These are phyloP conservation scores for Hordeum pubiflorum DNA, from an alignment of 202 grass and related monocot species.

Conservation along the genomic window DNA sequence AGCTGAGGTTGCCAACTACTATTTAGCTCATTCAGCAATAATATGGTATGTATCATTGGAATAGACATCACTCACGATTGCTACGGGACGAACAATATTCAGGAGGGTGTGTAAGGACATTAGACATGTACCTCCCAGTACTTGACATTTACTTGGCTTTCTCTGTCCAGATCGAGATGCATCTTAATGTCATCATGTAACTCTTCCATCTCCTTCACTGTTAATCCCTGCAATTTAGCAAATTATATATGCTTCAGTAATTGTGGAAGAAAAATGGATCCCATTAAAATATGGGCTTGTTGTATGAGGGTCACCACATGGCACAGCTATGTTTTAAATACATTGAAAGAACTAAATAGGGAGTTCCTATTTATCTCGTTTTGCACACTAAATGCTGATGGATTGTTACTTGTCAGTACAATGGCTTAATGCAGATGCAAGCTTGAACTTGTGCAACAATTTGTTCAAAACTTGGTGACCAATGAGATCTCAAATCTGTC, in stretches of 20 bases:
- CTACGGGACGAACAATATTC: background rate
- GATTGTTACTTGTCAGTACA: background rate
- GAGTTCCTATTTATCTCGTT: background rate
- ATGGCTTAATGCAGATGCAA: background rate
- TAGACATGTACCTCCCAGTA: conserved; percentile 83
- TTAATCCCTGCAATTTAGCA: conserved; percentile 59
- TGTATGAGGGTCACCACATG: background rate
- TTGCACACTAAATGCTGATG: background rate
- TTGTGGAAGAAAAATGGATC: background rate
- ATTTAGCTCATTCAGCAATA: conserved; percentile 8
- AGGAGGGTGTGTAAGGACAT: conserved; percentile 12
- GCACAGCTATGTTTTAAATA: background rate
- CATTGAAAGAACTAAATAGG: background rate
- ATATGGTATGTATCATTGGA: background rate
- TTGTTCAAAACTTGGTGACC: background rate
- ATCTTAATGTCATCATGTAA: conserved; percentile 87
- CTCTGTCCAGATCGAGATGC: conserved; percentile 88
- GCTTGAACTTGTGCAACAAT: background rate
- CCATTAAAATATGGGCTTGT: background rate
- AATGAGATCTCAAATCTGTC: background rate
- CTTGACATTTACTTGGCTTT: conserved; percentile 63
- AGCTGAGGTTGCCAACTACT: background rate
- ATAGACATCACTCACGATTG: background rate
- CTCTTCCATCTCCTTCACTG: conserved; percentile 94
- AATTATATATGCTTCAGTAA: conserved; percentile 9